Conservation (phyloP, 306 rosid species). For the Neltuma alba region DNA sequence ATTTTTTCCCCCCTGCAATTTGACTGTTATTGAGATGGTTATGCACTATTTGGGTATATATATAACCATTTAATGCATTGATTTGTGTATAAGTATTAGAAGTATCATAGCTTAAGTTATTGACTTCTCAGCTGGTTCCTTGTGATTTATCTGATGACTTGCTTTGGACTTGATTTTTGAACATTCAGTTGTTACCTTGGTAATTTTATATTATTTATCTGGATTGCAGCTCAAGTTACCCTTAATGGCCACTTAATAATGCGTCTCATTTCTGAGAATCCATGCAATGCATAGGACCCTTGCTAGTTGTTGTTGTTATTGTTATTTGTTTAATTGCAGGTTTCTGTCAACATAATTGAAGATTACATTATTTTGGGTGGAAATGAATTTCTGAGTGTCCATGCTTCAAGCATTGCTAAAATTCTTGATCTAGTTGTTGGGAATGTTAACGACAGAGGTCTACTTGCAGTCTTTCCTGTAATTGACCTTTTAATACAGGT, state of each 20-base stretch:
- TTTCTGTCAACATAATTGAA: constrained; percentile 80
- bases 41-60: not conserved
- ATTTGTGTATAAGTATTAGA: constrained; percentile 26
- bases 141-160: constrained; percentile 19
- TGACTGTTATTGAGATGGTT: constrained; percentile 8
- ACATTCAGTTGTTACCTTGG: constrained; percentile 10
- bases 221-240: not conserved
- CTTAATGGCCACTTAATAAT: not conserved
- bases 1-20: not conserved
- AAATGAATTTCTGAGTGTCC: constrained; percentile 77
- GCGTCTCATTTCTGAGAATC: not conserved
- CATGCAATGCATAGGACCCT: not conserved
- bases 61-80: constrained; percentile 15
- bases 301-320: not conserved
- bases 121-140: constrained; percentile 4
- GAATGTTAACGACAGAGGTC: constrained; percentile 86
- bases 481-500: constrained; percentile 92
- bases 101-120: constrained; percentile 17
- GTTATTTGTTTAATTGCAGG: constrained; percentile 54
- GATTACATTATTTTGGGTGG: constrained; percentile 91
- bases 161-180: constrained; percentile 17
- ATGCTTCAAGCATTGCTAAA: constrained; percentile 79
- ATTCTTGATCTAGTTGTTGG: constrained; percentile 87
- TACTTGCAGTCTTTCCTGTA: constrained; percentile 80
- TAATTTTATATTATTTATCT: constrained; percentile 17